These are phyloP conservation scores for Cyberlindnera petersonii DNA, from an alignment of 805 yeast genomes.

Conservation along the genomic window DNA sequence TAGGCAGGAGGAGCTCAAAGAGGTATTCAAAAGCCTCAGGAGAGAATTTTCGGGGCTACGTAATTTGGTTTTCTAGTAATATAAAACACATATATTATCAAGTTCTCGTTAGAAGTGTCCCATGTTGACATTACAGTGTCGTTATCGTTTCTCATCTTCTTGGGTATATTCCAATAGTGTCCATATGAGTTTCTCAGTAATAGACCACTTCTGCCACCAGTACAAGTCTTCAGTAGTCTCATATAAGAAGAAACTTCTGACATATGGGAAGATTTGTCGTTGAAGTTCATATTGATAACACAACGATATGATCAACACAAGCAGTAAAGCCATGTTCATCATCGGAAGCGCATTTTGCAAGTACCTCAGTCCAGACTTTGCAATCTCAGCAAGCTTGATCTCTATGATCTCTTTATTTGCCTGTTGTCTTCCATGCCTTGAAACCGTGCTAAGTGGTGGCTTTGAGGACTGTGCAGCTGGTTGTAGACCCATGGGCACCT, in stretches of 20 bases:
- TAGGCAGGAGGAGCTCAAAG: too few relatives aligned
- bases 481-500: background rate
- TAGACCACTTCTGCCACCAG: conserved; percentile 23
- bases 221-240: conserved; percentile 16
- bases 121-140: background rate
- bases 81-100: too few relatives aligned
- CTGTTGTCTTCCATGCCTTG: background rate
- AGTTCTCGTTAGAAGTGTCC: too few relatives aligned
- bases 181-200: conserved; percentile 17
- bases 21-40: too few relatives aligned
- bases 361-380: background rate
- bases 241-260: conserved; percentile 7
- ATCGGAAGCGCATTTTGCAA: conserved; percentile 1
- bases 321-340: conserved; percentile 10
- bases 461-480: background rate
- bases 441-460: background rate
- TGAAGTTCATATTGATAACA: conserved; percentile 2
- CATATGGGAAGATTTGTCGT: conserved; percentile 3
- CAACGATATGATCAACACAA: conserved; percentile 6
- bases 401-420: conserved; percentile 1
- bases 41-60: too few relatives aligned
- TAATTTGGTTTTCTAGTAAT: too few relatives aligned
- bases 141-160: conserved; percentile 1
- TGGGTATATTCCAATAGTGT: conserved; percentile 16
- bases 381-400: conserved; percentile 3